Evolutionary conservation across 306 rosid genomes (phyloP), one percentile per base, ranked within the genome.

Genomic region (Lathyrus sativus): DNA sequence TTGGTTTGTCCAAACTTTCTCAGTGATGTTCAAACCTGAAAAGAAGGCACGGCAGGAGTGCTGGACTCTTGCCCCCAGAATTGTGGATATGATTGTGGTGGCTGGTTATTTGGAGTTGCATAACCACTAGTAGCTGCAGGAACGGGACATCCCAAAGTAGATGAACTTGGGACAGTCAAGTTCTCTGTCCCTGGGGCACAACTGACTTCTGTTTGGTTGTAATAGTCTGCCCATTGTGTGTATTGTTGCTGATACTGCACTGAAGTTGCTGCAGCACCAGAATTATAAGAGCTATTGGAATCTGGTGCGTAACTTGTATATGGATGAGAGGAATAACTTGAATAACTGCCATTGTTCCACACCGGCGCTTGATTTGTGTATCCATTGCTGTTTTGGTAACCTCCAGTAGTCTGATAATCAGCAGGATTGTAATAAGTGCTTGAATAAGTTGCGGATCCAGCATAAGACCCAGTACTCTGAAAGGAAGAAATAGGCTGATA

Each of bases 401-500:
- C 92, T 80, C 95, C 96, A 74, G 97, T 79, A 84, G 92, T 95
- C 99, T 95, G 99, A 88, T 90, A 90, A 95, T 95, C 99, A 95
- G 88, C 99, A 90, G 99, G 90, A 95, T 90, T 95, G 99, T 90
- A 95, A 77, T 90, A 95, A 95, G 99, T 90, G 96, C 96, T 88
- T 85, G 99, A 84, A 90, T 95, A 90, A 87, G 86, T 95, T 87
- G 97, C 76, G 61, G 99, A 85, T 84, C 89, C 97, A 88, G 95
- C 95, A 95, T 90, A 88, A 85, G 96, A 95, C 89, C 96, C 99
- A 73, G 91, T 85, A 95, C 88, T 90, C 92, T 82, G 99, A 95
- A 90, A 90, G 85, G 96, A 88, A 84, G 98, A 92, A 90, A 86
- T 74, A 89, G 98, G 96, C 96, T 90, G 99, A 88, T 90, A 90